Percentiles rank a stretch among this genome's conserved stretches.
phyloP scores from a whole-genome alignment of 805 yeast genomes.

The Metschnikowia peoriensis region DNA sequence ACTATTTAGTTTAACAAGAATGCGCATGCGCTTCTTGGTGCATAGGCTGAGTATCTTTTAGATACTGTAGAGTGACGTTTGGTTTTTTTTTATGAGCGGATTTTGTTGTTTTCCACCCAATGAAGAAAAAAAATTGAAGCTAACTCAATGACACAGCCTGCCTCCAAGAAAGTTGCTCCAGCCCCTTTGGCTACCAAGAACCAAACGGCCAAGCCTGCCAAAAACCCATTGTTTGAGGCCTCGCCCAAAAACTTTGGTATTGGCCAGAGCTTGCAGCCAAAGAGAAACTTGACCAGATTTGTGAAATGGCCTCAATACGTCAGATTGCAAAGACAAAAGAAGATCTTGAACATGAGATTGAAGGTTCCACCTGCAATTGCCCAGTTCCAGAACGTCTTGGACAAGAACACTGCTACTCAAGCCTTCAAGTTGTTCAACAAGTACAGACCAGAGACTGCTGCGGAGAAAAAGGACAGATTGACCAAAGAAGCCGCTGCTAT shows the following conservation, averaged over 20 bases:
- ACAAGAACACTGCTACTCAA: constrained; percentile 98
- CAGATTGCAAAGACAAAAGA: constrained; percentile 98
- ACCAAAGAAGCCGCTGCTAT: constrained; percentile 98
- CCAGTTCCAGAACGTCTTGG: constrained; percentile 93
- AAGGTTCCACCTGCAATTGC: constrained; percentile 99
- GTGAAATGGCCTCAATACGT: constrained; percentile 99
- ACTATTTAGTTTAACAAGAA: constrained; percentile 17
- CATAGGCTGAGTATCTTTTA: constrained; percentile 43
- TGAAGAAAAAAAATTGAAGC: constrained; percentile 20
- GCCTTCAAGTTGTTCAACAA: constrained; percentile 96
- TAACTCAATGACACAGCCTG: constrained; percentile 54
- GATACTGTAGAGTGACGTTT: constrained; percentile 41
- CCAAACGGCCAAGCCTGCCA: constrained; percentile 24
- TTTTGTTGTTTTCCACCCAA: constrained; percentile 15
- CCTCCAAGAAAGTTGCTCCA: constrained; percentile 50
- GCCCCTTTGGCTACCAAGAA: constrained; percentile 44
- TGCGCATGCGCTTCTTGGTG: constrained; percentile 39
- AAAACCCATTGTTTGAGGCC: constrained; percentile 57
- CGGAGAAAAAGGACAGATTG: constrained; percentile 98
- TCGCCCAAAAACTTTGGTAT: constrained; percentile 93
- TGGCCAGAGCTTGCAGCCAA: constrained; percentile 95
- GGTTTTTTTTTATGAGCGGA: constrained; percentile 20
- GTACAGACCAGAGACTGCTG: constrained; percentile 97
- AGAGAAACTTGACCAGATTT: constrained; percentile 93
- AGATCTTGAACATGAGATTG: constrained; percentile 90